A percentile compares a stretch with the other conserved stretches of the same genome.
Evolutionary conservation across 306 rosid species (phyloP).

Genomic region (Medicago arabica): DNA sequence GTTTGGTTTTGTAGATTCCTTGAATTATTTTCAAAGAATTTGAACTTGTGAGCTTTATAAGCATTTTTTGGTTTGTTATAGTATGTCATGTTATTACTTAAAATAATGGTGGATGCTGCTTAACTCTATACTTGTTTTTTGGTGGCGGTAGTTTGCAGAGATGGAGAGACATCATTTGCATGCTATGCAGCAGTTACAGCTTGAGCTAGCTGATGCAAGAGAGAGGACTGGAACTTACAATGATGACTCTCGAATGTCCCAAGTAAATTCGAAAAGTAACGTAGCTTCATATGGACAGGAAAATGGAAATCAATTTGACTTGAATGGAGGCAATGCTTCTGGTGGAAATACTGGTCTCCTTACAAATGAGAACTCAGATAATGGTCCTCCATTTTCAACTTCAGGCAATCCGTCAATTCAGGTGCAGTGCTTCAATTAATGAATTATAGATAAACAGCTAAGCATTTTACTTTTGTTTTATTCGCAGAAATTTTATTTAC

Average conservation of each 20-base stretch:
- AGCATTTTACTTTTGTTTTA: not conserved
- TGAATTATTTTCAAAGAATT: not conserved
- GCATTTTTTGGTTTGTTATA: not conserved
- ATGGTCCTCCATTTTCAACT: constrained; percentile 63
- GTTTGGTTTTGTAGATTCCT: constrained; percentile 30
- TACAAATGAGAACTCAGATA: constrained; percentile 75
- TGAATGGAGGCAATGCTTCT: constrained; percentile 62
- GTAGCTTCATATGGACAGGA: constrained; percentile 71
- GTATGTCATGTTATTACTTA: not conserved
- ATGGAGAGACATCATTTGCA: constrained; percentile 92
- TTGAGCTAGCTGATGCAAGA: constrained; percentile 86
- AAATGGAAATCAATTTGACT: constrained; percentile 70
- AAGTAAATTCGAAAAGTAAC: constrained; percentile 60
- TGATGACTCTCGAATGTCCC: constrained; percentile 70
- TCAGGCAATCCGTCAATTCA: constrained; percentile 65
- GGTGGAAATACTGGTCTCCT: constrained; percentile 65
- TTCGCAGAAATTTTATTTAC: not conserved
- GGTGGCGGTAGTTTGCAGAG: constrained; percentile 74
- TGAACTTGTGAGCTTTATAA: not conserved
- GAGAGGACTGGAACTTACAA: constrained; percentile 74
- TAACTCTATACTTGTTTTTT: constrained; percentile 41
- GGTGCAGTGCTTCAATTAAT: constrained; percentile 53
- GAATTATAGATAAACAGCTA: not conserved
- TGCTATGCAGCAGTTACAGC: constrained; percentile 85
- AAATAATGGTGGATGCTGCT: constrained; percentile 17